phyloP scores from a whole-genome alignment of 148 eudicot genomes.

The Oxyria digyna region DNA sequence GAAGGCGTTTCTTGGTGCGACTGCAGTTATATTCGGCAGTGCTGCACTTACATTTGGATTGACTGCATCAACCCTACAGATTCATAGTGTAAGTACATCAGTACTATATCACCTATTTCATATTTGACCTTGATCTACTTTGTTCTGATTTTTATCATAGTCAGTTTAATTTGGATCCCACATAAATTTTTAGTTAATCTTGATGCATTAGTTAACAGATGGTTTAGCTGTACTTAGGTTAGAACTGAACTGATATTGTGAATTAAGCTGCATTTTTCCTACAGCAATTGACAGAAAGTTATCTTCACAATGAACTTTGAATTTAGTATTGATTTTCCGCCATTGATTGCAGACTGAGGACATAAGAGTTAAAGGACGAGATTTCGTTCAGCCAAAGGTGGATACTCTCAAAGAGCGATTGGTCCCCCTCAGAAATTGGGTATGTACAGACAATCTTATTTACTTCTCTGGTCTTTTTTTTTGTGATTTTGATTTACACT shows the following conservation, averaged over 20 bases:
- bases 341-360: conserved; percentile 37
- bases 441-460: conserved; percentile 11
- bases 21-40: conserved; percentile 65
- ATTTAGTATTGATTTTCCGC: neutral
- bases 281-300: neutral
- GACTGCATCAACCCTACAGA: conserved; percentile 42
- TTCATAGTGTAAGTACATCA: conserved; percentile 49
- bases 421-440: conserved; percentile 59
- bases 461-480: neutral
- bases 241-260: too few relatives aligned
- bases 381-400: conserved; percentile 41
- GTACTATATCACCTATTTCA: too few relatives aligned
- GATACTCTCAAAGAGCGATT: conserved; percentile 41
- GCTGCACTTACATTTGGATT: conserved; percentile 46
- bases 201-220: too few relatives aligned
- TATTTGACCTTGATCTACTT: too few relatives aligned
- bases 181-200: too few relatives aligned
- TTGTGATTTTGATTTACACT: neutral
- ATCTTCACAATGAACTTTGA: neutral
- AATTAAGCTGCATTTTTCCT: too few relatives aligned
- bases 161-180: too few relatives aligned
- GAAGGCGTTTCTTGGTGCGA: conserved; percentile 70
- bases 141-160: too few relatives aligned
- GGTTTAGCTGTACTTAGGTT: too few relatives aligned
- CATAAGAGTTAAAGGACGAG: conserved; percentile 47